phyloP scores from a whole-genome alignment of 257 asterid genomes.

The Parsonsia alboflavescens region DNA sequence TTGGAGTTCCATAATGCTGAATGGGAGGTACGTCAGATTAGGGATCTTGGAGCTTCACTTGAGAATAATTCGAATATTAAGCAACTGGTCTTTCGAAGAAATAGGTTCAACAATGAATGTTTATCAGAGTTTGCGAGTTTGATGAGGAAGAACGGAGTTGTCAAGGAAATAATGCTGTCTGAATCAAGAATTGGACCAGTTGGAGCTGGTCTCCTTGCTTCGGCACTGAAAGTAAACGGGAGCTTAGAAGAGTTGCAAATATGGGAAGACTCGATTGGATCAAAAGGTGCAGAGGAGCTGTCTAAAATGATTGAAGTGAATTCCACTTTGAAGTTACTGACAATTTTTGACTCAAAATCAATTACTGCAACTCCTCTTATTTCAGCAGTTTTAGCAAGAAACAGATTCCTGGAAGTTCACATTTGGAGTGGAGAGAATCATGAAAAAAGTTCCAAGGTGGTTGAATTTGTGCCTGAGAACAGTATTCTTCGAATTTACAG shows the following conservation, averaged over 20 bases:
- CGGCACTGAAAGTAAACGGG: slow-evolving; percentile 50
- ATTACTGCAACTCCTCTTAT: slow-evolving; percentile 56
- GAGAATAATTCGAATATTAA: slow-evolving; percentile 30
- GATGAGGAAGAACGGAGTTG: slow-evolving; percentile 33
- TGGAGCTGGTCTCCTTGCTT: slow-evolving; percentile 55
- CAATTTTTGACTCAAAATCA: slow-evolving; percentile 47
- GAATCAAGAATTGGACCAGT: slow-evolving; percentile 63
- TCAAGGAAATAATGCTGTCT: slow-evolving; percentile 46
- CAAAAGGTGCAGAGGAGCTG: slow-evolving; percentile 70
- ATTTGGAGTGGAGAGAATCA: slow-evolving; percentile 47
- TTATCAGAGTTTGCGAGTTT: slow-evolving; percentile 45
- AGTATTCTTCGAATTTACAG: slow-evolving; percentile 49
- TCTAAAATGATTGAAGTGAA: slow-evolving; percentile 92
- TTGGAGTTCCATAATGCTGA: slow-evolving; percentile 58
- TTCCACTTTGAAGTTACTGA: slow-evolving; percentile 49
- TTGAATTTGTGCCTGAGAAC: slow-evolving; percentile 56
- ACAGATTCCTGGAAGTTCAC: slow-evolving; percentile 66
- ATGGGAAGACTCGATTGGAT: slow-evolving; percentile 82
- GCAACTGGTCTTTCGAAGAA: slow-evolving; percentile 46
- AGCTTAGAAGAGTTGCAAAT: slow-evolving; percentile 59
- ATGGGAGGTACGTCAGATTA: slow-evolving; percentile 50
- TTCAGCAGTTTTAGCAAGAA: slow-evolving; percentile 78
- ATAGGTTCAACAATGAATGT: slow-evolving; percentile 43
- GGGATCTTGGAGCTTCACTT: slow-evolving; percentile 33
- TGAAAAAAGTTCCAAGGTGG: slow-evolving; percentile 38